Evolutionary conservation across 768 basidiomycete genomes (phyloP), one percentile per base, ranked within the genome.

Genomic region (Dentipellis fragilis): DNA sequence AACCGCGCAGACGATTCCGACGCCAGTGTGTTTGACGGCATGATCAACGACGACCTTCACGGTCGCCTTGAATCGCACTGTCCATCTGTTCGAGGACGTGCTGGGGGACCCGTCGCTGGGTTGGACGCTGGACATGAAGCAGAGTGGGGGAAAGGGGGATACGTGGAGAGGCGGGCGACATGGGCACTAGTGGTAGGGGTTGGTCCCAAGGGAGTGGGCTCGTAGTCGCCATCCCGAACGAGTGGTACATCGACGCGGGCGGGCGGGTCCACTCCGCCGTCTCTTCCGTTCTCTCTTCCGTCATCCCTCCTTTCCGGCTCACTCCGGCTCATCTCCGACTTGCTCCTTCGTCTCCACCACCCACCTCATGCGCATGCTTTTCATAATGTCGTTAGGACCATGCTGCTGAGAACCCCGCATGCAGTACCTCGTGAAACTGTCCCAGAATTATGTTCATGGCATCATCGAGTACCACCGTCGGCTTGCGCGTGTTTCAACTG

Each of bases 1-100:
- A 10, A 93, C 89, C 10, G 87, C 80, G 60, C 89, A 92, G 35
- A 94, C 81, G 49, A 92, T 73, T n/a, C 92, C 92, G 50, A 90
- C 83, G 6, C 92, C 92, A 2, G 80, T 79, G 65, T 89, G 88
- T 62, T 74, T 82, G 54, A 71, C 75, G 23, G 75, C 70, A 66
- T 89, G 87, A 23, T 45, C 63, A 59, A 49, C 67, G 61, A 55
- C 62, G 19, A 49, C 34, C 48, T 37, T 48, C 1, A 49, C 51
- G 3, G 51, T 38, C 19, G 23, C n/a, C 29, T 19, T 38, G 51
- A 51, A n/a, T n/a, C 29, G 37, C n/a, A 38, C 14, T 0, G 22
- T 16, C 34, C 51, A 51, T 45, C 19, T 12, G 42, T 10, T 45
- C 4, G 42, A 16, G 19, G 19, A n/a, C 6, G 42, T 19, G 29